Conservation (phyloP, 768 basidiomycete species). For the Rubroboletus pulcherrimus region DNA sequence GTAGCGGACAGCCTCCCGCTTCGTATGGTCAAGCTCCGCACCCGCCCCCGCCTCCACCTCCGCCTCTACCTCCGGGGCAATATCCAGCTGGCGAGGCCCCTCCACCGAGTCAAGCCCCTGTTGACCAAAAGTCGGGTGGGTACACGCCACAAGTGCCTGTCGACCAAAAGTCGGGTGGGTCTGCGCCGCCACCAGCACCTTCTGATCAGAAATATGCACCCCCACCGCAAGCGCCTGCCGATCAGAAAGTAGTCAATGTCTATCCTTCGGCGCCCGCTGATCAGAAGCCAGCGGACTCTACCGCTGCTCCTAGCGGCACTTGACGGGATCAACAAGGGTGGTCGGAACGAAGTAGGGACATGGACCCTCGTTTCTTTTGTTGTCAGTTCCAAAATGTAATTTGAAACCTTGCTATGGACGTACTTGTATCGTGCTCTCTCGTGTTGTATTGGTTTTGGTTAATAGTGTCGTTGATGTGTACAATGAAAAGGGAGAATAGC, state of each 20-base stretch:
- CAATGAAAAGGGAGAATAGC: background rate
- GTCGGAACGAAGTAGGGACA: background rate
- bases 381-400: background rate
- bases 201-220: constrained; percentile 4
- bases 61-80: background rate
- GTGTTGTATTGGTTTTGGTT: background rate
- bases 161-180: background rate
- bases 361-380: background rate
- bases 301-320: background rate
- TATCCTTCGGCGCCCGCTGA: background rate
- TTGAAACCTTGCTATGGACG: background rate
- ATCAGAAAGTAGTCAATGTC: constrained; percentile 4
- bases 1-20: background rate
- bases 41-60: background rate
- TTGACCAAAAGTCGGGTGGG: constrained; percentile 4
- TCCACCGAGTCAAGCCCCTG: background rate
- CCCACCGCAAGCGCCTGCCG: background rate
- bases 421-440: background rate
- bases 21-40: background rate
- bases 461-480: background rate
- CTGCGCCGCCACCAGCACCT: background rate
- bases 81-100: background rate
- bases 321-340: background rate
- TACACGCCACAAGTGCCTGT: background rate
- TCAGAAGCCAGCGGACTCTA: constrained; percentile 4